Evolutionary conservation across 768 basidiomycete species (phyloP).

Genomic region (Leccinum variicolor): DNA sequence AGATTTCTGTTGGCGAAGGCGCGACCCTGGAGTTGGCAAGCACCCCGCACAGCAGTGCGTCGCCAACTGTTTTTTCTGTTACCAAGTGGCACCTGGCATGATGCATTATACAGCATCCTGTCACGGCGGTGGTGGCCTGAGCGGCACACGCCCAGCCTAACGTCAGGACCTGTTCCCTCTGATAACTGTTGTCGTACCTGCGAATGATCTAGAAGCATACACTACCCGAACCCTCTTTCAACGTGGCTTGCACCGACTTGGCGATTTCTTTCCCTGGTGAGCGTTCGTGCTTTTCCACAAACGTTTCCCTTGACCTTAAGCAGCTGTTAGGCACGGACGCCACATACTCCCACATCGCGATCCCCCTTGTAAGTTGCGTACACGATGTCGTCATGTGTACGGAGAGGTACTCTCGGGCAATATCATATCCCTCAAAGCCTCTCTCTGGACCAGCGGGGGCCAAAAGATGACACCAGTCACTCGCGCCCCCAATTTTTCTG

Average conservation of each 20-base stretch:
- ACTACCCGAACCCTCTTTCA: not conserved
- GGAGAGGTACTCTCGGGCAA: not conserved
- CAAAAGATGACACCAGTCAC: constrained; percentile 3
- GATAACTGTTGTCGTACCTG: not conserved
- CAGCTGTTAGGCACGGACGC: not conserved
- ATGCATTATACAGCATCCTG: not conserved
- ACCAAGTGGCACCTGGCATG: not conserved
- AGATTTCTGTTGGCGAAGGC: not conserved
- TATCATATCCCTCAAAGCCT: too few relatives aligned
- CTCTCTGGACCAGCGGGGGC: not conserved
- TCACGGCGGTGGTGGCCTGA: not conserved
- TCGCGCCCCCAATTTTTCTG: not conserved
- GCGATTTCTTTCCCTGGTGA: not conserved
- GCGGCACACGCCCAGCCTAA: not conserved
- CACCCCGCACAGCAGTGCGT: not conserved
- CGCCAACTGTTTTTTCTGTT: not conserved
- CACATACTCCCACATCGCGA: not conserved
- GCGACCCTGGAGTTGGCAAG: not conserved
- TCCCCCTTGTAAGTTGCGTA: not conserved
- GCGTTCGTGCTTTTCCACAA: not conserved
- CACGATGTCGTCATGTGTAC: not conserved
- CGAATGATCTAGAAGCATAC: not conserved
- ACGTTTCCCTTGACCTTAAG: not conserved
- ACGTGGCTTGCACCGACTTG: not conserved
- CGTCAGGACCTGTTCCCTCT: not conserved